Evolutionary conservation across 2,329 filamentous ascomycete species (phyloP).

Genomic region (Fusarium circinatum): DNA sequence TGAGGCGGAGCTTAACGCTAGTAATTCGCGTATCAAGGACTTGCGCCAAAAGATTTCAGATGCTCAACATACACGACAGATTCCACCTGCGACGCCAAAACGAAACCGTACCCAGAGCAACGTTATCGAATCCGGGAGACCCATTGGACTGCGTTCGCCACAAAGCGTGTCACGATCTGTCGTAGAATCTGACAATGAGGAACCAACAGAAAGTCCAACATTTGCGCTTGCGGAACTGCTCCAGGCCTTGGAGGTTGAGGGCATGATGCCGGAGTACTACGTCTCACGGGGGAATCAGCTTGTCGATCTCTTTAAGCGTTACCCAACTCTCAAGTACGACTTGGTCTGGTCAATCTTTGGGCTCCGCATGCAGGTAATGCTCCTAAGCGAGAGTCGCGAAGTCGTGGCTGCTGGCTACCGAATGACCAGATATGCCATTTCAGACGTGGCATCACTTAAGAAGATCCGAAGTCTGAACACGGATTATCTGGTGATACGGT

Average conservation of each 20-base stretch:
- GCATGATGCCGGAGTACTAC: slow-evolving; percentile 93
- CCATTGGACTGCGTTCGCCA: slow-evolving; percentile 65
- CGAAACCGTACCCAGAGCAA: slow-evolving; percentile 61
- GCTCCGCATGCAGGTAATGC: slow-evolving; percentile 91
- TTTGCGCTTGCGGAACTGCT: slow-evolving; percentile 90
- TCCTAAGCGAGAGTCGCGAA: slow-evolving; percentile 93
- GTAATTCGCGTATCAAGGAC: slow-evolving; percentile 77
- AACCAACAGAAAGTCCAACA: slow-evolving; percentile 85
- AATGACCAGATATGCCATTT: slow-evolving; percentile 93
- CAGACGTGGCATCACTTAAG: slow-evolving; percentile 87
- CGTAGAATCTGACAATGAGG: slow-evolving; percentile 71
- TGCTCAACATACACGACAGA: slow-evolving; percentile 61
- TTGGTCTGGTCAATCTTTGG: slow-evolving; percentile 96
- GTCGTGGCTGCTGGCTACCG: slow-evolving; percentile 95
- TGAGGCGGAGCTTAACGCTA: slow-evolving; percentile 89
- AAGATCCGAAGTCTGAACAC: slow-evolving; percentile 90
- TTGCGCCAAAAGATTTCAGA: slow-evolving; percentile 70
- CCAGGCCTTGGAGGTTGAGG: slow-evolving; percentile 87
- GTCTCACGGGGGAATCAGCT: slow-evolving; percentile 91
- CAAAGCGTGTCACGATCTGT: slow-evolving; percentile 65
- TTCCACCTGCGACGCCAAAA: slow-evolving; percentile 62
- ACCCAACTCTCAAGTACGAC: slow-evolving; percentile 95
- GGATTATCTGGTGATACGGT: slow-evolving; percentile 85
- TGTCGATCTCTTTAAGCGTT: slow-evolving; percentile 94
- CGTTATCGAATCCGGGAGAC: slow-evolving; percentile 55